Evolutionary conservation across 139 green algal species (phyloP).

Genomic region (Chlamydomonas asymmetrica): DNA sequence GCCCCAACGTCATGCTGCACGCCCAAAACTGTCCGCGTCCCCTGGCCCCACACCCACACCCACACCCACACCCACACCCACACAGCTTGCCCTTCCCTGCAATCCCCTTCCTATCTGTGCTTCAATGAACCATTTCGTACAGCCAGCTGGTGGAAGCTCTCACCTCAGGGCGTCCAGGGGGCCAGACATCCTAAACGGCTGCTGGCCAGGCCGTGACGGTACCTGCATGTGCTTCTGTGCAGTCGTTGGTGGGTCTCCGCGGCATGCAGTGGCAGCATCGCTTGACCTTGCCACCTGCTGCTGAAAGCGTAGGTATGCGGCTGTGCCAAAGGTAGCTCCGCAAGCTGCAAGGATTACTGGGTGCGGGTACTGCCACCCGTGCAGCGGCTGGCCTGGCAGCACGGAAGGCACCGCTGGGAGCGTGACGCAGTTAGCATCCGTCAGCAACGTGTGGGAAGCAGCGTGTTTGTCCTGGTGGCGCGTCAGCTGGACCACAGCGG

Average conservation of each 20-base stretch:
- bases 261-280: too few species aligned
- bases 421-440: background rate
- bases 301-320: background rate
- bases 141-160: too few species aligned
- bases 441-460: background rate
- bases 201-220: background rate
- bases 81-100: too few species aligned
- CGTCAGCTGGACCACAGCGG: background rate
- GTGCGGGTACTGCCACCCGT: background rate
- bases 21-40: too few species aligned
- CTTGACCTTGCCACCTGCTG: too few species aligned
- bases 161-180: background rate
- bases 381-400: background rate
- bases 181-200: background rate
- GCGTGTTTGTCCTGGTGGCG: background rate
- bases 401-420: background rate
- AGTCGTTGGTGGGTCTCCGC: background rate
- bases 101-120: too few species aligned
- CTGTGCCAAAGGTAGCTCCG: background rate
- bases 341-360: background rate
- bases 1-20: too few species aligned
- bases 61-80: too few species aligned
- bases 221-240: background rate
- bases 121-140: too few species aligned
- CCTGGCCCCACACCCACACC: too few species aligned